Conservation (phyloP, 768 basidiomycete genomes). For the Leccinum disarticulatum region DNA sequence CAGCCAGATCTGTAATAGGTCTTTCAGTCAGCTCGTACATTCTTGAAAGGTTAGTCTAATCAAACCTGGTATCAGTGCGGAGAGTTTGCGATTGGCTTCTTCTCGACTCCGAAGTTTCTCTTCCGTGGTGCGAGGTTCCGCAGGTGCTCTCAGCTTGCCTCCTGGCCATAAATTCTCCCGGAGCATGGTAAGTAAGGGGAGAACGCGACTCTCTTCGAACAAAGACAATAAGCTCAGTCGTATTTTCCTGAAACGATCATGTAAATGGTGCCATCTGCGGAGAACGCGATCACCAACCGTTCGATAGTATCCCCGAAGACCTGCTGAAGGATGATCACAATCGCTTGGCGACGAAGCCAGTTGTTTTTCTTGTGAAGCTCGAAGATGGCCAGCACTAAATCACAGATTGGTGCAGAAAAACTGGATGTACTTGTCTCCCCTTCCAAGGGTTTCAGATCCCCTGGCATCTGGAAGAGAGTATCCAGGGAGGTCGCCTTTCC, state of each 20-base stretch:
- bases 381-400: conserved; percentile 89
- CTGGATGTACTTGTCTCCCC: conserved; percentile 87
- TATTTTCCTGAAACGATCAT: conserved; percentile 64
- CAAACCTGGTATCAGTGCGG: conserved; percentile 86
- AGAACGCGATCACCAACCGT: conserved; percentile 51
- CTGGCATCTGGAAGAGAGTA: conserved; percentile 68
- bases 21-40: background rate
- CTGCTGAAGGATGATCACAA: conserved; percentile 95
- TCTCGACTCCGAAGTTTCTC: conserved; percentile 81
- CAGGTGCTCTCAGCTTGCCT: conserved; percentile 66
- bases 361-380: conserved; percentile 96
- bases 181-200: conserved; percentile 64
- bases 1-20: conserved; percentile 70
- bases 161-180: conserved; percentile 82
- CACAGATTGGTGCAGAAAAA: conserved; percentile 93
- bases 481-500: conserved; percentile 68
- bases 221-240: conserved; percentile 70
- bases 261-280: conserved; percentile 1
- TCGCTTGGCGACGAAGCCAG: conserved; percentile 93
- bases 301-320: conserved; percentile 95
- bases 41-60: background rate
- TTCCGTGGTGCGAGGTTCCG: conserved; percentile 68
- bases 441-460: conserved; percentile 76
- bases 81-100: conserved; percentile 88
- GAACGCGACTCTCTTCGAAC: conserved; percentile 67